Base-by-base conservation (phyloP, 768 basidiomycete species). In the Amanita rimosa region DNA sequence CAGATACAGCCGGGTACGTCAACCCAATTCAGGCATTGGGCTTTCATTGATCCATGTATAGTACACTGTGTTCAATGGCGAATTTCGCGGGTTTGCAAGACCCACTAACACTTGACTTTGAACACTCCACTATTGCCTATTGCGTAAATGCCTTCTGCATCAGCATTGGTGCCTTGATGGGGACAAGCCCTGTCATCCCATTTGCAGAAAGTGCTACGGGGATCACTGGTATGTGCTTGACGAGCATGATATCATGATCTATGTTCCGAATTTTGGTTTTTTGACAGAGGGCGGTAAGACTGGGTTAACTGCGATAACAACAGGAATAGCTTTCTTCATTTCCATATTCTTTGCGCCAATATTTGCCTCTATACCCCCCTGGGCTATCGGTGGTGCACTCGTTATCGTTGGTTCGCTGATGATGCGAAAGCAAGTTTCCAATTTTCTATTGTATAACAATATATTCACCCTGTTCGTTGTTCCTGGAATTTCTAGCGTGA, bases 11-110 rank as follows among this genome's bases (percentile, higher is more conserved):
- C 52, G 74, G 72, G 68, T 71, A 61, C 53, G 52, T 37, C 22
- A 29, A 17, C 14, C 29, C 22, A 27, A 2, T 6, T 35, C 31
- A 5, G 6, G 22, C 16, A 27, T 14, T n/a, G 16, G 37, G 4
- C 11, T 24, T n/a, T 34, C 31, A 17, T 35, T 49, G 11, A 47
- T 42, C 49, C 62, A 66, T 71, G 67, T 24, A 73, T 69, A 48
- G 89, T 58, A 91, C 89, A 6, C 68, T 93, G 3, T 90, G 90
- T 60, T 84, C 89, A 34, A 91, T 93, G 89, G 86, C 87, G 47
- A 89, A 85, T 61, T 91, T 91, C 54, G 87, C 89, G 6, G 86
- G 85, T 16, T 73, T 93, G 1, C 85, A 85, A 43, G 83, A 91
- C 58, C 83, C 83, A 1, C 76, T 86, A 11, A 90, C 88, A 22